Percentiles rank a stretch among this genome's conserved stretches.
phyloP scores from a whole-genome alignment of 1,139 yeast species.

The Sugiyamaella novakii region DNA sequence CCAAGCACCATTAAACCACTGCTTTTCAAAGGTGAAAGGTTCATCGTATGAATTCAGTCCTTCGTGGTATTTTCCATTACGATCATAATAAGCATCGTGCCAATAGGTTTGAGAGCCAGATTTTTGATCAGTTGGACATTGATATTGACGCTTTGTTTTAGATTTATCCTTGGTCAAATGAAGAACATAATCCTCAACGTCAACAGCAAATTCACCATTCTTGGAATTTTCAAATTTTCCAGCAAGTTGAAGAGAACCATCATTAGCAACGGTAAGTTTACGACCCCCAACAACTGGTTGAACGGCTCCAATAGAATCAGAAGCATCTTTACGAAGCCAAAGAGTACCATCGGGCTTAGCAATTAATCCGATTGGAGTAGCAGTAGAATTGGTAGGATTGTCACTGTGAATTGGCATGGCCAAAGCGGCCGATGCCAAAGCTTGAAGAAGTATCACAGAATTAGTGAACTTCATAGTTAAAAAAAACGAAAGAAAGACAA shows the following conservation, averaged over 20 bases:
- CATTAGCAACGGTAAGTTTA: constrained; percentile 15
- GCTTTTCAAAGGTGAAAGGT: constrained; percentile 13
- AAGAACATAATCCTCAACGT: constrained; percentile 21
- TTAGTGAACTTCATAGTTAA: constrained; percentile 22
- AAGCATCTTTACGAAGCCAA: constrained; percentile 18
- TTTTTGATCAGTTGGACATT: constrained; percentile 20
- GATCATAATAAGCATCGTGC: constrained; percentile 11
- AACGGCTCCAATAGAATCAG: constrained; percentile 20
- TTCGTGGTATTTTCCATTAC: constrained; percentile 5
- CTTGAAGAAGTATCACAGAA: constrained; percentile 25
- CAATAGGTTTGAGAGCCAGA: constrained; percentile 10
- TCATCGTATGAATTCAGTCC: constrained; percentile 6
- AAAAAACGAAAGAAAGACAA: constrained; percentile 12
- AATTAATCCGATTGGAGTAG: constrained; percentile 15
- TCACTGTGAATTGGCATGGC: constrained; percentile 20
- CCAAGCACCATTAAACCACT: constrained; percentile 10
- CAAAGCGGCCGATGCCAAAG: constrained; percentile 23
- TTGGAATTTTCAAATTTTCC: constrained; percentile 10
- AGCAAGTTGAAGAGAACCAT: constrained; percentile 21
- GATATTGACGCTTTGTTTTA: constrained; percentile 15
- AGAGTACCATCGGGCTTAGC: constrained; percentile 21
- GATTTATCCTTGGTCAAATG: too few species aligned
- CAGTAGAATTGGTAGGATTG: neutral
- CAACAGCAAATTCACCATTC: constrained; percentile 18
- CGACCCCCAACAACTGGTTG: constrained; percentile 22